These are phyloP conservation scores for Eucalyptus shirleyi DNA, from an alignment of 345 rosid species.

Conservation along the genomic window DNA sequence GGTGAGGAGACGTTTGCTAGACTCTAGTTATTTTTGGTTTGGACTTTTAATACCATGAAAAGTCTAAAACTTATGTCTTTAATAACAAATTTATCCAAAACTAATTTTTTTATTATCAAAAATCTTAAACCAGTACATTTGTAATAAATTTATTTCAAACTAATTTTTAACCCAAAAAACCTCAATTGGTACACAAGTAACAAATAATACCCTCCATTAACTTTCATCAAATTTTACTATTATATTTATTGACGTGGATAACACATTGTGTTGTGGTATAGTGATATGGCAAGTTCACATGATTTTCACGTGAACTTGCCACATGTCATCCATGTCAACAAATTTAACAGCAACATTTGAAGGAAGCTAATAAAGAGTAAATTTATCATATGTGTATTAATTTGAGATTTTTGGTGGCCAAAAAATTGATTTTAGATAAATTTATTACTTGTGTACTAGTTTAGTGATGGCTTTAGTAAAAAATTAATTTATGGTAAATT, in stretches of 20 bases:
- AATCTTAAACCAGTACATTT: rapidly evolving
- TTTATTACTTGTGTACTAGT: too few relatives aligned
- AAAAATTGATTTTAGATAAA: too few relatives aligned
- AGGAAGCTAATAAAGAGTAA: too few relatives aligned
- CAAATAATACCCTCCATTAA: neutral
- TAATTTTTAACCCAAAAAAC: too few relatives aligned
- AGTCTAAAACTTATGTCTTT: rapidly evolving
- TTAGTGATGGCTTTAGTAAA: neutral
- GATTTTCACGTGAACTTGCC: neutral
- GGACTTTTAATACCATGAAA: neutral
- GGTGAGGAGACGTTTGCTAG: neutral
- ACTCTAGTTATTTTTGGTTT: neutral
- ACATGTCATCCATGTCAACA: neutral
- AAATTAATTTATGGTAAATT: too few relatives aligned
- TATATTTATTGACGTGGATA: neutral
- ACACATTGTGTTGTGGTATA: neutral
- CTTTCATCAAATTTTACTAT: neutral
- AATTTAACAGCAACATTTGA: neutral
- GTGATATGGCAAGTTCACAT: neutral
- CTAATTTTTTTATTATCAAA: too few relatives aligned
- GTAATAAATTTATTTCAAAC: too few relatives aligned
- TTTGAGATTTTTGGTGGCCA: neutral
- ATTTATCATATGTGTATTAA: too few relatives aligned
- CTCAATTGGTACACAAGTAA: neutral
- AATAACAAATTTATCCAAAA: too few relatives aligned